Conservation (phyloP, 257 asterid genomes). For the Orobanche coerulescens region DNA sequence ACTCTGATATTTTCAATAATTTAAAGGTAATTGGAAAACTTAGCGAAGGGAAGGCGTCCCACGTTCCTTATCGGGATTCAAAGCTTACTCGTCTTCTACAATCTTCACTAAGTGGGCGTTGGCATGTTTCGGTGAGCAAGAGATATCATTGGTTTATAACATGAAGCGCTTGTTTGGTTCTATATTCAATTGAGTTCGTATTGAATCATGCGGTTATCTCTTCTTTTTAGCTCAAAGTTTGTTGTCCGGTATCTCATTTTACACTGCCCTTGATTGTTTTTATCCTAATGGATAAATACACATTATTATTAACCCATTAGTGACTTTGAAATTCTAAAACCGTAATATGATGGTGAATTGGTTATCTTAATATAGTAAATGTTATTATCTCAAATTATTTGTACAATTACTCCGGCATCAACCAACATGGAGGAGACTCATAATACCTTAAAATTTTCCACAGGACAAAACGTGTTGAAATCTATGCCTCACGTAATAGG, state of each 20-base stretch:
- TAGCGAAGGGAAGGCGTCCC: constrained; percentile 93
- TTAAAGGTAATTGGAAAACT: constrained; percentile 90
- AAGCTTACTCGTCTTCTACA: constrained; percentile 94
- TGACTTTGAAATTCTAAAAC: constrained; percentile 8
- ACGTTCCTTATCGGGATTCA: constrained; percentile 95
- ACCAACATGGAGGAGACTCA: constrained; percentile 95
- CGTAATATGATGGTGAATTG: constrained; percentile 12
- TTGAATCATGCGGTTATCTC: constrained; percentile 9
- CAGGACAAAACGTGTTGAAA: constrained; percentile 97
- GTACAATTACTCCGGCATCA: constrained; percentile 96
- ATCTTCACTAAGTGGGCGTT: constrained; percentile 93
- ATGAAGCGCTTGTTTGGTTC: constrained; percentile 7
- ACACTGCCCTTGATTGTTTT: constrained; percentile 19
- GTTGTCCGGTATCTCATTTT: neutral
- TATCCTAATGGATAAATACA: no score
- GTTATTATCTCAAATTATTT: constrained; percentile 58
- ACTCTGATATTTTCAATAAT: constrained; percentile 14
- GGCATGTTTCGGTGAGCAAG: constrained; percentile 91
- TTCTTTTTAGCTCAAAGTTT: neutral
- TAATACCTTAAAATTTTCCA: constrained; percentile 91
- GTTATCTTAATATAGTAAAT: neutral
- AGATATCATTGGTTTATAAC: neutral
- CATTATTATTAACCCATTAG: constrained; percentile 9
- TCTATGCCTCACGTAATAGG: constrained; percentile 92
- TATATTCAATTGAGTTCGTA: neutral